Conservation (phyloP, 2,329 filamentous ascomycete genomes). For the Claviceps paspali region DNA sequence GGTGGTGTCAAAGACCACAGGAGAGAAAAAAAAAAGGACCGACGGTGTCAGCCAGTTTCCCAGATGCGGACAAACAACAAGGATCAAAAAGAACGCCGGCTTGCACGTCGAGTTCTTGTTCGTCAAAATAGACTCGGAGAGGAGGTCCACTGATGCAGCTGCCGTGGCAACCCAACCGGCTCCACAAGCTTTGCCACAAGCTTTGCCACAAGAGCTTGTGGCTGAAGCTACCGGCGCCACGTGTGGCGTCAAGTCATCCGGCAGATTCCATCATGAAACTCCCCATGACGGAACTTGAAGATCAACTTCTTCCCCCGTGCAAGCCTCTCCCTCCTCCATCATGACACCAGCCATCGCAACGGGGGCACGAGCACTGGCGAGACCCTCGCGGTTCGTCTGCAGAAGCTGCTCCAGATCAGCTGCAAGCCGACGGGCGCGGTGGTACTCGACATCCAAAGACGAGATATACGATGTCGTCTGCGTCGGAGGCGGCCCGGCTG, state of each 20-base stretch:
- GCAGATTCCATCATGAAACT: background rate
- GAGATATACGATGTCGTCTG: constrained; percentile 90
- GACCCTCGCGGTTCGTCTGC: constrained; percentile 26
- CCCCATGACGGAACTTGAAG: background rate
- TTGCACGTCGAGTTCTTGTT: too few species aligned
- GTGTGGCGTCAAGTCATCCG: constrained; percentile 2
- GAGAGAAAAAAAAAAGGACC: background rate
- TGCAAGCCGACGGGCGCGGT: constrained; percentile 20
- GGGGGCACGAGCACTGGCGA: constrained; percentile 12
- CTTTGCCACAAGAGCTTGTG: background rate
- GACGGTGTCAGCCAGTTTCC: background rate
- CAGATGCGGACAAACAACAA: too few species aligned
- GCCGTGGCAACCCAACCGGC: constrained; percentile 27
- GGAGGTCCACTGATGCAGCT: too few species aligned
- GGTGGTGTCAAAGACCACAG: constrained; percentile 5
- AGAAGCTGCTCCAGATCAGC: constrained; percentile 28
- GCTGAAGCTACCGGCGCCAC: constrained; percentile 2
- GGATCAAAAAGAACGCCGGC: too few species aligned
- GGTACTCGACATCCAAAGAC: constrained; percentile 31
- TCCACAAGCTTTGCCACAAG: too few species aligned
- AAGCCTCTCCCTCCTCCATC: background rate
- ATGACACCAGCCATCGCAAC: constrained; percentile 11
- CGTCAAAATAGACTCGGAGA: too few species aligned
- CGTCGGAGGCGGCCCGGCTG: constrained; percentile 78
- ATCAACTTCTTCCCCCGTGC: background rate